Evolutionary conservation across 768 basidiomycete species (phyloP).

Genomic region (Tricholoma bakamatsutake): DNA sequence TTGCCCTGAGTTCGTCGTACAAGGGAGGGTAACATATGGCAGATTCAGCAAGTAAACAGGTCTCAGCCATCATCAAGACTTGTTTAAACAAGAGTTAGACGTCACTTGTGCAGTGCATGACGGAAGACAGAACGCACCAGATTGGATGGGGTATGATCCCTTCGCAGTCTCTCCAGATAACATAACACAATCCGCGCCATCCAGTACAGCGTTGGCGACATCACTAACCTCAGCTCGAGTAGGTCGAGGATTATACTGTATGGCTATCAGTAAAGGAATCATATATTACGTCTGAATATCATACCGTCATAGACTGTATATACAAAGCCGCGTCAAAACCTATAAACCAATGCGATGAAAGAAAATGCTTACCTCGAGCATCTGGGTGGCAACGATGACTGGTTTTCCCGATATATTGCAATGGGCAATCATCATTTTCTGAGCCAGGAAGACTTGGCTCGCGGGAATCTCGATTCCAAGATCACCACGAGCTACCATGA

Average conservation of each 20-base stretch:
- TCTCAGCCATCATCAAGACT: conserved; percentile 99
- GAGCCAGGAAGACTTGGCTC: conserved; percentile 96
- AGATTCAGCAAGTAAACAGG: conserved; percentile 92
- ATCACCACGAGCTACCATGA: conserved; percentile 99
- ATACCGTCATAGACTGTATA: conserved; percentile 85
- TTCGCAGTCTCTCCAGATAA: conserved; percentile 99
- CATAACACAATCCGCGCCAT: conserved; percentile 99
- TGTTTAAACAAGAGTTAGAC: conserved; percentile 18
- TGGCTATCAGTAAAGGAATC: conserved; percentile 8
- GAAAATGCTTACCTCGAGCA: conserved; percentile 74
- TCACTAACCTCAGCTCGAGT: conserved; percentile 99
- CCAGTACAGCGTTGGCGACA: conserved; percentile 98
- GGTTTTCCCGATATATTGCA: conserved; percentile 98
- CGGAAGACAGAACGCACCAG: conserved; percentile 47
- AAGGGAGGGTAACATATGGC: conserved; percentile 94
- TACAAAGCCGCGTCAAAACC: conserved; percentile 12
- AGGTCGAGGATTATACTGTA: conserved; percentile 92
- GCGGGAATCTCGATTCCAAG: conserved; percentile 99
- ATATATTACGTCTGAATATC: conserved; percentile 5
- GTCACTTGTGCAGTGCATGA: not conserved
- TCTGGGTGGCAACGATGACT: conserved; percentile 97
- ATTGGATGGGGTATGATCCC: conserved; percentile 92
- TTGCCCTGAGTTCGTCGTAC: conserved; percentile 79
- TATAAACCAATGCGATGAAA: not conserved
- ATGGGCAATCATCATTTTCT: conserved; percentile 99